Percentiles rank a stretch among this genome's conserved stretches.
Evolutionary conservation across 2,329 filamentous ascomycete genomes (phyloP).

Genomic region (Aspergillus aculeatinus): DNA sequence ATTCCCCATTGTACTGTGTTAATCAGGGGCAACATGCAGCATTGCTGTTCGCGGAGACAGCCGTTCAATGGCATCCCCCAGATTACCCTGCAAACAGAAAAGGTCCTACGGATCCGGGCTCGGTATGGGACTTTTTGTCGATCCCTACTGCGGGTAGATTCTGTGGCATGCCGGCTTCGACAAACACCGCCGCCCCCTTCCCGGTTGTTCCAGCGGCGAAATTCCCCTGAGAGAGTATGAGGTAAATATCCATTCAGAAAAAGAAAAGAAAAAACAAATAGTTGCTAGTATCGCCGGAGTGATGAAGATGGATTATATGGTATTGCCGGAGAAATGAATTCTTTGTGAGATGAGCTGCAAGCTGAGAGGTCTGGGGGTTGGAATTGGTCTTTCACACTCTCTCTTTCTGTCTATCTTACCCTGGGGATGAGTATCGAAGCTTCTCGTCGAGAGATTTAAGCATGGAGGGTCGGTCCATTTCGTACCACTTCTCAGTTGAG

Average conservation of each 20-base stretch:
- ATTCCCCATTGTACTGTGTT: neutral
- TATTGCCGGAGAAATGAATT: neutral
- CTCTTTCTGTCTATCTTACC: too few species aligned
- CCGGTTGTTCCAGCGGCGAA: conserved; percentile 2
- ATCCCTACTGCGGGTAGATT: conserved; percentile 4
- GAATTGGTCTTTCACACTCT: too few species aligned
- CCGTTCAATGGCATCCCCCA: neutral
- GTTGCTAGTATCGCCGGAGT: neutral
- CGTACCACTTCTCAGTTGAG: neutral
- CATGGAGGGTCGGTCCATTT: neutral
- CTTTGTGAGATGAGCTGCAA: neutral
- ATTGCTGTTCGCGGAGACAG: neutral
- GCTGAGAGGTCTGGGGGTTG: too few species aligned
- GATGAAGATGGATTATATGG: neutral
- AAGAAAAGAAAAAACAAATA: neutral
- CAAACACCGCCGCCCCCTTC: conserved; percentile 2
- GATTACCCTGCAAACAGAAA: conserved; percentile 5
- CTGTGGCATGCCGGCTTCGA: conserved; percentile 7
- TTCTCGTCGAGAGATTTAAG: neutral
- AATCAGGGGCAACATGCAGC: neutral
- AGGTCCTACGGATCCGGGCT: neutral
- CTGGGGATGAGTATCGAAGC: neutral
- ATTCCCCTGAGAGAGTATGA: neutral
- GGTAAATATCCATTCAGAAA: neutral
- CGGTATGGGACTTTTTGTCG: neutral